A percentile compares a stretch with the other conserved stretches of the same genome.
Conservation (phyloP, 169 alveolate genomes). For the Plasmodium sp. region DNA sequence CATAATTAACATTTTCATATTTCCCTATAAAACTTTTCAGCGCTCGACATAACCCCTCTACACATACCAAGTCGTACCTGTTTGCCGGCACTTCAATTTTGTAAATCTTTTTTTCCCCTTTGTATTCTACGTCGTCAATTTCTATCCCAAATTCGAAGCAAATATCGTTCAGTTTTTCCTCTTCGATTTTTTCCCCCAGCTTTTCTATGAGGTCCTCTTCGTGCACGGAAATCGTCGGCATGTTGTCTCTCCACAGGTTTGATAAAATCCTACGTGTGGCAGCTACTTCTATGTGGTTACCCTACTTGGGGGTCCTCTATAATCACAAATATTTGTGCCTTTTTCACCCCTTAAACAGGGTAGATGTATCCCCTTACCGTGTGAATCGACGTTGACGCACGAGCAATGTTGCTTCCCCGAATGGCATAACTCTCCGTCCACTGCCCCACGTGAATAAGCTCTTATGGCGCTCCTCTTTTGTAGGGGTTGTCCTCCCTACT, state of each 20-base stretch:
- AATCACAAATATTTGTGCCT: not conserved
- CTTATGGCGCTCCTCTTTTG: not conserved
- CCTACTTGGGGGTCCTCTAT: not conserved
- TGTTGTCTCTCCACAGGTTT: not conserved
- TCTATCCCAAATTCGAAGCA: constrained; percentile 98
- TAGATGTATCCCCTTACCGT: not conserved
- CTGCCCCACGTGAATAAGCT: not conserved
- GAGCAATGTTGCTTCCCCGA: not conserved
- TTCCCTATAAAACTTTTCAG: constrained; percentile 78
- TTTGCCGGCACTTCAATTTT: constrained; percentile 83
- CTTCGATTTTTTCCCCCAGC: constrained; percentile 85
- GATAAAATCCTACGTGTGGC: not conserved
- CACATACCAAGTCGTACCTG: constrained; percentile 83
- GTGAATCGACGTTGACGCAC: not conserved
- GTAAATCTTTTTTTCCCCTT: constrained; percentile 83
- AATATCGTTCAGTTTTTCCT: constrained; percentile 92
- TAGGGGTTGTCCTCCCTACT: not conserved
- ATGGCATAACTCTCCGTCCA: not conserved
- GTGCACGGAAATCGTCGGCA: constrained; percentile 90
- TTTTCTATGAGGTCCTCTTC: constrained; percentile 80
- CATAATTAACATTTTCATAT: constrained; percentile 37
- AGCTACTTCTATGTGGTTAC: not conserved
- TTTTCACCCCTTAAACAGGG: not conserved
- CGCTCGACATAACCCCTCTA: constrained; percentile 87
- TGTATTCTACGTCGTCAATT: constrained; percentile 92